Conservation (phyloP, 805 yeast genomes). For the Candida vaughaniae region DNA sequence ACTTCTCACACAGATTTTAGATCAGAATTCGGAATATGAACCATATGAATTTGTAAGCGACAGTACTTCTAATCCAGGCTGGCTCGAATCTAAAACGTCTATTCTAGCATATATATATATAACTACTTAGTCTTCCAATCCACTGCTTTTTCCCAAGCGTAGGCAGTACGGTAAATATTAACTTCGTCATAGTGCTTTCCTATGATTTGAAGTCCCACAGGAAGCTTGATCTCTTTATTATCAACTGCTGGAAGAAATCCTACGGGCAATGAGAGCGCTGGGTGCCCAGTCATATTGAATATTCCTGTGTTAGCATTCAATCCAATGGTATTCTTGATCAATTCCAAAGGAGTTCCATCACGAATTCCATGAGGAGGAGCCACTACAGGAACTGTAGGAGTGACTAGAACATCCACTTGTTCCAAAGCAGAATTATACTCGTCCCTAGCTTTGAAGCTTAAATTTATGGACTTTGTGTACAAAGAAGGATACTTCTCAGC, state of each 20-base stretch:
- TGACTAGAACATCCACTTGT: constrained; percentile 13
- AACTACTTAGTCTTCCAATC: constrained; percentile 8
- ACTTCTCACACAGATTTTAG: too few species aligned
- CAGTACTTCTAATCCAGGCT: too few species aligned
- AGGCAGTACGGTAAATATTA: constrained; percentile 12
- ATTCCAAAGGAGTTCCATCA: constrained; percentile 13
- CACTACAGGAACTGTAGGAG: constrained; percentile 14
- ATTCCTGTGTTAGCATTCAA: constrained; percentile 15
- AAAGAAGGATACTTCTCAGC: constrained; percentile 13
- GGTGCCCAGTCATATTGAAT: constrained; percentile 16
- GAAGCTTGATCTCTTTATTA: constrained; percentile 10
- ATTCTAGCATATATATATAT: too few species aligned
- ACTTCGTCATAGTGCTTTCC: constrained; percentile 15
- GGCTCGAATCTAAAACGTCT: too few species aligned
- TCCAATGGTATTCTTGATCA: constrained; percentile 14
- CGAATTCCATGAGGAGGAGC: constrained; percentile 17
- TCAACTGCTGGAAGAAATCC: constrained; percentile 14
- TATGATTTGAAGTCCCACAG: constrained; percentile 15
- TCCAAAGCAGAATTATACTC: constrained; percentile 15
- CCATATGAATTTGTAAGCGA: too few species aligned
- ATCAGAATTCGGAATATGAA: too few species aligned
- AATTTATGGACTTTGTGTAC: constrained; percentile 13
- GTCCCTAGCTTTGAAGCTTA: constrained; percentile 14
- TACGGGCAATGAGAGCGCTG: constrained; percentile 13
- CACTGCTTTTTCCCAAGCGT: constrained; percentile 12